phyloP scores from a whole-genome alignment of 2,329 filamentous ascomycete species.

The Microdochium paspali region DNA sequence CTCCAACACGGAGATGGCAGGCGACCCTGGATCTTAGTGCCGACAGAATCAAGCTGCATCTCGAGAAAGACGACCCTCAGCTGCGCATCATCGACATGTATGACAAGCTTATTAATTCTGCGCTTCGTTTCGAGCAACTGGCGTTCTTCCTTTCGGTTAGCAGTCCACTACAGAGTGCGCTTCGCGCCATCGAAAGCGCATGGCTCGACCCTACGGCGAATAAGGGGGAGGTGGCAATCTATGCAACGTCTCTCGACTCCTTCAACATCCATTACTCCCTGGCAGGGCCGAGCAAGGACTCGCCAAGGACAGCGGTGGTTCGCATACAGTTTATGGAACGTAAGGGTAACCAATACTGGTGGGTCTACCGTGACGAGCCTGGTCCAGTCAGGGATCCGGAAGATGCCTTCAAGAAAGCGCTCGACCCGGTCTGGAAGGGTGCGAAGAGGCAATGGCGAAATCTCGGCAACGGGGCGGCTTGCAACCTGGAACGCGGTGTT shows the following conservation, averaged over 20 bases:
- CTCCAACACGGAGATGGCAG: slow-evolving; percentile 27
- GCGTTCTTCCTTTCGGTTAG: slow-evolving; percentile 48
- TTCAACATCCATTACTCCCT: slow-evolving; percentile 45
- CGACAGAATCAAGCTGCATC: slow-evolving; percentile 43
- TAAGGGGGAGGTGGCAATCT: slow-evolving; percentile 39
- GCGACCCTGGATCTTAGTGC: slow-evolving; percentile 49
- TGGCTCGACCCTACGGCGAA: slow-evolving; percentile 34
- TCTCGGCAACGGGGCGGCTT: slow-evolving; percentile 30
- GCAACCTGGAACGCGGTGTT: slow-evolving; percentile 28
- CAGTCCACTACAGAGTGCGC: slow-evolving; percentile 52
- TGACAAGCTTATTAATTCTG: slow-evolving; percentile 34
- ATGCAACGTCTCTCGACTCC: slow-evolving; percentile 46
- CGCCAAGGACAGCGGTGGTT: slow-evolving; percentile 32
- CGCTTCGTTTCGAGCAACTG: slow-evolving; percentile 38
- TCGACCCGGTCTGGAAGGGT: slow-evolving; percentile 17
- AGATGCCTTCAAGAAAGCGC: slow-evolving; percentile 17
- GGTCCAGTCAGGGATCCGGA: slow-evolving; percentile 11
- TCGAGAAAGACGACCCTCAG: slow-evolving; percentile 59
- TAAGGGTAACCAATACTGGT: slow-evolving; percentile 41
- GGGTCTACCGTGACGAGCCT: slow-evolving; percentile 28
- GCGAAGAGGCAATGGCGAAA: slow-evolving; percentile 16
- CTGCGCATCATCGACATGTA: slow-evolving; percentile 51
- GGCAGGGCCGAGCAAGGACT: slow-evolving; percentile 12
- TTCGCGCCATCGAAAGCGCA: slow-evolving; percentile 49
- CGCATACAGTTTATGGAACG: slow-evolving; percentile 41